phyloP scores from a whole-genome alignment of 2,329 filamentous ascomycete genomes.

The Fusarium goolgardi region DNA sequence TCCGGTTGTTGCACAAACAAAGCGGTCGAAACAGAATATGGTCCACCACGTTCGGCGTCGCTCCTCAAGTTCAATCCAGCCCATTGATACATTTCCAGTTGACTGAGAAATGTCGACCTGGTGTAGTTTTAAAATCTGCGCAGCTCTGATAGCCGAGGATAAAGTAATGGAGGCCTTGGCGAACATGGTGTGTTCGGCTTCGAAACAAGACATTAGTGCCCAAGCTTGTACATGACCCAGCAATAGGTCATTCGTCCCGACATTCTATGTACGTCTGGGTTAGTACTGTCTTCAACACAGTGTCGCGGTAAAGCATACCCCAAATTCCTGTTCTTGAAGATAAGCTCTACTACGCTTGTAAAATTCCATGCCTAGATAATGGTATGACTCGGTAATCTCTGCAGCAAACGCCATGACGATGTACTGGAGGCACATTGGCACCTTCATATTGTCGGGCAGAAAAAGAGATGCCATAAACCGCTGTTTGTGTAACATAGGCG shows the following conservation, averaged over 20 bases:
- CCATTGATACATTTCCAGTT: not conserved
- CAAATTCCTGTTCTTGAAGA: constrained; percentile 3
- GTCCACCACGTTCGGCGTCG: constrained; percentile 27
- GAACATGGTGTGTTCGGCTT: constrained; percentile 27
- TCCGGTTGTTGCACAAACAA: constrained; percentile 24
- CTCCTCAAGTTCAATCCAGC: constrained; percentile 19
- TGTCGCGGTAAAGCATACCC: not conserved
- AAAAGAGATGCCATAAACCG: constrained; percentile 12
- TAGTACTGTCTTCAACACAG: not conserved
- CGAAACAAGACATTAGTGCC: constrained; percentile 18
- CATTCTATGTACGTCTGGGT: not conserved
- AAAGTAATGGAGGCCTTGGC: constrained; percentile 25
- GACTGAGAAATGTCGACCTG: not conserved
- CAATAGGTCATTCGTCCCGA: not conserved
- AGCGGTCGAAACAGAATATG: constrained; percentile 27
- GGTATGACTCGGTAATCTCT: constrained; percentile 8
- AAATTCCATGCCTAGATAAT: not conserved
- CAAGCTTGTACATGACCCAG: constrained; percentile 16
- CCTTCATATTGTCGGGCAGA: constrained; percentile 7
- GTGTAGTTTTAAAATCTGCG: constrained; percentile 13
- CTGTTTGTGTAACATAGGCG: constrained; percentile 15
- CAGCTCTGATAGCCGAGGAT: constrained; percentile 9
- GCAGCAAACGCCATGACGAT: constrained; percentile 26
- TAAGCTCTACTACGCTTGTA: constrained; percentile 13
- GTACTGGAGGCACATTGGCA: constrained; percentile 26